Conservation (phyloP, 2,329 filamentous ascomycete genomes). For the Bipolaris victoriae region DNA sequence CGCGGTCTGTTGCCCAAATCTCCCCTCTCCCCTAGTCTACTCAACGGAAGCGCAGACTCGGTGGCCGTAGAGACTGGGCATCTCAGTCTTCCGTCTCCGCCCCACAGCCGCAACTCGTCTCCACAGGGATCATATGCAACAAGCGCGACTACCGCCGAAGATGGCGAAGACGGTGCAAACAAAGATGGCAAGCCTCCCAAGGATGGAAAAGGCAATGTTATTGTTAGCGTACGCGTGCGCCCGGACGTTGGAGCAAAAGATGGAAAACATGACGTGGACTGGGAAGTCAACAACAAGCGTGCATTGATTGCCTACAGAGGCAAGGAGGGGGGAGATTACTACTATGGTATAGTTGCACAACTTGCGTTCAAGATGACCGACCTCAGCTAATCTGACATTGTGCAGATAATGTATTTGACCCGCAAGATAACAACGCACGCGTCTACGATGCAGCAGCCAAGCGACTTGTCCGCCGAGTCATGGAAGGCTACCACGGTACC, state of each 20-base stretch:
- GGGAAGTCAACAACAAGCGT: constrained; percentile 86
- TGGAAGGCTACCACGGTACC: constrained; percentile 98
- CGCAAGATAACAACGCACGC: constrained; percentile 89
- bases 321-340: constrained; percentile 84
- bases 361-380: constrained; percentile 11
- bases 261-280: constrained; percentile 76
- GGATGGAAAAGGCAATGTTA: constrained; percentile 90
- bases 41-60: constrained; percentile 79
- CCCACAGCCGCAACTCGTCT: constrained; percentile 89
- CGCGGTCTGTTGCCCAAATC: constrained; percentile 43
- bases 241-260: constrained; percentile 75
- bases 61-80: constrained; percentile 71
- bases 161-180: constrained; percentile 70
- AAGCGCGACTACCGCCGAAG: constrained; percentile 84
- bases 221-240: constrained; percentile 92
- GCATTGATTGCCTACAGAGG: constrained; percentile 83
- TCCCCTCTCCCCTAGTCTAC: constrained; percentile 66
- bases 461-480: constrained; percentile 90
- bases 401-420: constrained; percentile 92
- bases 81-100: constrained; percentile 78
- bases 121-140: constrained; percentile 92
- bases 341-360: constrained; percentile 72
- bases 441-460: constrained; percentile 96
- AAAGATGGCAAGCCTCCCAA: constrained; percentile 51
- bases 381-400: constrained; percentile 22